phyloP scores from a whole-genome alignment of 768 basidiomycete genomes.

The Boletus pseudopeckii region DNA sequence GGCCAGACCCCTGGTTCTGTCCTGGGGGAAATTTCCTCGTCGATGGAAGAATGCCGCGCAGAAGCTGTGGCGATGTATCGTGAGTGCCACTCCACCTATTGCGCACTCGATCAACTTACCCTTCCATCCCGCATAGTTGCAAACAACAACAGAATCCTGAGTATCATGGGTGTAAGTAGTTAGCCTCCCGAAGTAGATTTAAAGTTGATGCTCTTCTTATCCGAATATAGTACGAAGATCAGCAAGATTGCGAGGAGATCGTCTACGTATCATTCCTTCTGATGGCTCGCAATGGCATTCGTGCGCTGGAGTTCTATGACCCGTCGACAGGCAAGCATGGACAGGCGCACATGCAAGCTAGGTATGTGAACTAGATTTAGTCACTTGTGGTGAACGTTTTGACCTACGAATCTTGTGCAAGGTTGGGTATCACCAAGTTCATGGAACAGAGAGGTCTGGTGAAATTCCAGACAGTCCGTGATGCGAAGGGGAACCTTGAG shows the following conservation, averaged over 20 bases:
- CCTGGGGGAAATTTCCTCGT: conserved; percentile 83
- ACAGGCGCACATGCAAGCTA: conserved; percentile 88
- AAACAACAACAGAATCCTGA: conserved; percentile 70
- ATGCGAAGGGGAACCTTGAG: conserved; percentile 53
- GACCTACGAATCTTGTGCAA: conserved; percentile 24
- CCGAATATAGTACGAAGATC: conserved; percentile 53
- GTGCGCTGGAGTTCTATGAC: conserved; percentile 81
- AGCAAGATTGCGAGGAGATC: conserved; percentile 70
- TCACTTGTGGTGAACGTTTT: neutral
- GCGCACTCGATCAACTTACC: neutral
- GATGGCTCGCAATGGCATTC: conserved; percentile 82
- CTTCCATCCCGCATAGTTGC: conserved; percentile 45
- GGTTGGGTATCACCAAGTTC: conserved; percentile 80
- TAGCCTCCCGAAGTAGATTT: neutral
- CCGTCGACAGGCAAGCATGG: conserved; percentile 79
- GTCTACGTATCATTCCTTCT: conserved; percentile 78
- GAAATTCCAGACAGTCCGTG: conserved; percentile 63
- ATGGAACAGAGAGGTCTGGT: conserved; percentile 71
- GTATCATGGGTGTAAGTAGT: conserved; percentile 68
- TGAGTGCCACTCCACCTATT: conserved; percentile 33
- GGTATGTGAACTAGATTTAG: conserved; percentile 41
- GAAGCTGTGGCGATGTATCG: conserved; percentile 83
- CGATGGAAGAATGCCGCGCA: conserved; percentile 91
- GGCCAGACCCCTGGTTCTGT: conserved; percentile 83
- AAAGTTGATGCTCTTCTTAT: too few relatives aligned